Percentiles rank a stretch among this genome's conserved stretches.
Conservation (phyloP, 2,329 filamentous ascomycete genomes). For the Pleomassaria siparia region DNA sequence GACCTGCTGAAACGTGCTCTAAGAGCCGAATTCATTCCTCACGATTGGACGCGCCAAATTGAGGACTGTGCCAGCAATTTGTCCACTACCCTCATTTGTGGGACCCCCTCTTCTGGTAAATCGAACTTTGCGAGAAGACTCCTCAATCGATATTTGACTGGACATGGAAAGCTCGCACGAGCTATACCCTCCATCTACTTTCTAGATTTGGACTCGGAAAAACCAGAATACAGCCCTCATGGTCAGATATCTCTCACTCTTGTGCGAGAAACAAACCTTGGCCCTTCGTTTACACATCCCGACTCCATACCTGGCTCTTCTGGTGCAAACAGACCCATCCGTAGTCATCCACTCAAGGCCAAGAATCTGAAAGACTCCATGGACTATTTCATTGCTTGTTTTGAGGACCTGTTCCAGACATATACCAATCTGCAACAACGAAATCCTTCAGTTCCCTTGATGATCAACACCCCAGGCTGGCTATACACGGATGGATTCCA, state of each 20-base stretch:
- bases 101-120: conserved; percentile 73
- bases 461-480: conserved; percentile 77
- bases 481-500: conserved; percentile 70
- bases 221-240: conserved; percentile 72
- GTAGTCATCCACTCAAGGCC: conserved; percentile 68
- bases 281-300: conserved; percentile 67
- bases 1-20: conserved; percentile 33
- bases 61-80: conserved; percentile 36
- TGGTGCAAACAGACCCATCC: conserved; percentile 49
- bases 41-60: conserved; percentile 52
- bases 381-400: conserved; percentile 66
- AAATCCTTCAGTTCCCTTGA: conserved; percentile 54
- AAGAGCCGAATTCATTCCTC: conserved; percentile 58
- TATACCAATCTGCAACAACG: conserved; percentile 53
- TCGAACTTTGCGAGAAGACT: conserved; percentile 72
- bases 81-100: conserved; percentile 62
- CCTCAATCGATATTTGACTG: conserved; percentile 66
- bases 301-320: conserved; percentile 14
- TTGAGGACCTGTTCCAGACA: conserved; percentile 61
- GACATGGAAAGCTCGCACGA: conserved; percentile 31
- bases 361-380: conserved; percentile 67
- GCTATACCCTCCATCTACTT: conserved; percentile 51
- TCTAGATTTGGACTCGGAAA: conserved; percentile 77
- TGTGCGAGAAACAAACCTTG: conserved; percentile 62
- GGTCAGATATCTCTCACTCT: conserved; percentile 70